Evolutionary conservation across 495 filamentous ascomycete genomes (phyloP).

Genomic region (Echria macrotheca): DNA sequence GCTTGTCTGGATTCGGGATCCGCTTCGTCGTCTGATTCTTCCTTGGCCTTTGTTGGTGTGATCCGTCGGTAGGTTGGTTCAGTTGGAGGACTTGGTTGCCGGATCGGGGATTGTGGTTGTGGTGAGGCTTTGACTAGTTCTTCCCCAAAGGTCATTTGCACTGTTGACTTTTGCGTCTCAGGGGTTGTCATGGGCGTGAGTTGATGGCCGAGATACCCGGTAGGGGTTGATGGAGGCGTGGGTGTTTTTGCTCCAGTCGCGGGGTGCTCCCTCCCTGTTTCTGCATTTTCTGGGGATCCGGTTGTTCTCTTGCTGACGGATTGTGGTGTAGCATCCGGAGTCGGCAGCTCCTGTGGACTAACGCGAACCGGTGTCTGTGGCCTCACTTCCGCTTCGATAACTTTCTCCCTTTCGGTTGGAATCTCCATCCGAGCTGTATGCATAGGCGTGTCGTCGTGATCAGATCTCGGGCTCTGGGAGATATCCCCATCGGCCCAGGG

Average conservation of each 20-base stretch:
- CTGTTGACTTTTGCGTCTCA: slow-evolving; percentile 5
- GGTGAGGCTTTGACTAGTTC: not conserved
- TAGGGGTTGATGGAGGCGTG: not conserved
- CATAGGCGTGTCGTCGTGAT: not conserved
- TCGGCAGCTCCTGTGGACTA: slow-evolving; percentile 5
- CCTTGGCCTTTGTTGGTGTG: not conserved
- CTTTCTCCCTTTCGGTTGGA: not conserved
- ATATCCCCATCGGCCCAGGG: not conserved
- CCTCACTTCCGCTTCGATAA: not conserved
- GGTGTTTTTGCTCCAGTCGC: not conserved
- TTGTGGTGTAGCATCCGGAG: slow-evolving; percentile 2
- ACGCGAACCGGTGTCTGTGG: not conserved
- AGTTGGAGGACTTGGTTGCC: not conserved
- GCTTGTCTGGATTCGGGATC: not conserved
- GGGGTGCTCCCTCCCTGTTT: not conserved
- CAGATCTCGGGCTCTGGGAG: not conserved
- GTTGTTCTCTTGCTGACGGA: not conserved
- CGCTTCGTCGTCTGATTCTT: not conserved
- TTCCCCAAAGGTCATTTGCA: slow-evolving; percentile 1
- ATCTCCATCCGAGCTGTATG: not conserved
- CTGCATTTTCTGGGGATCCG: no score
- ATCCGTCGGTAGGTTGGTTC: slow-evolving; percentile 8
- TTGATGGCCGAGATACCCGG: not conserved
- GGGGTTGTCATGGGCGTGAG: slow-evolving; percentile 9
- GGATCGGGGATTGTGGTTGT: not conserved